Base-by-base conservation (phyloP, 768 basidiomycete species). In the Nevesoporus exiguus region DNA sequence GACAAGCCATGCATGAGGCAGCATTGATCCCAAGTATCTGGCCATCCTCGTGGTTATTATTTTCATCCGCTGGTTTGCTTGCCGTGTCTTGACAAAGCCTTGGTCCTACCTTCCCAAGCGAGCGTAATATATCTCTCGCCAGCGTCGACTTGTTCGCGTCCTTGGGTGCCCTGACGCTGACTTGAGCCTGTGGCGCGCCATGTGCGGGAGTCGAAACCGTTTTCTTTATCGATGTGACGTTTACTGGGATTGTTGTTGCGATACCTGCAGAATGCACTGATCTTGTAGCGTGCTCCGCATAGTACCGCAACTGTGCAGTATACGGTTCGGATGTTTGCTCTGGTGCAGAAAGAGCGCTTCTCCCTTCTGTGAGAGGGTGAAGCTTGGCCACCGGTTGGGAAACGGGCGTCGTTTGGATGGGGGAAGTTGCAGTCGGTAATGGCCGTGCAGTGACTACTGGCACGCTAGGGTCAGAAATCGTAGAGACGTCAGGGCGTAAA, bases 41-140 rank as follows among this genome's bases (percentile, higher is more conserved):
- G 29, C 21, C 45, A 43, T 21, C 41, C 41, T 41, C 47, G 21
- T 14, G 37, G 8, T 51, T 14, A 27, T 49, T 42, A 39, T 21
- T 19, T 45, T 33, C 21, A 41, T 50, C 51, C 30, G 15, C 43
- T 15, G 25, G 29, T 24, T 55, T 34, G 37, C 42, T 41, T 52
- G 31, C 49, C 14, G n/a, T 17, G 27, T 60, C 66, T n/a, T 52
- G 52, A 30, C 0, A 40, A 29, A 46, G 34, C 29, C 55, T 49
- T 6, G 59, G 57, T 5, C 37, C 25, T 22, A 60, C 55, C 42
- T 56, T 56, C 17, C 78, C 77, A 4, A 86, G 72, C 7, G 82
- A 80, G 41, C 74, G 75, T 21, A 87, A 58, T 42, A 87, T 71
- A 64, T 85, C 83, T 41, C 71, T 76, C 2, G 85, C 84, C 25